phyloP scores from a whole-genome alignment of 1,284 basidiomycete genomes.

The Kalmanozyma brasiliensis region DNA sequence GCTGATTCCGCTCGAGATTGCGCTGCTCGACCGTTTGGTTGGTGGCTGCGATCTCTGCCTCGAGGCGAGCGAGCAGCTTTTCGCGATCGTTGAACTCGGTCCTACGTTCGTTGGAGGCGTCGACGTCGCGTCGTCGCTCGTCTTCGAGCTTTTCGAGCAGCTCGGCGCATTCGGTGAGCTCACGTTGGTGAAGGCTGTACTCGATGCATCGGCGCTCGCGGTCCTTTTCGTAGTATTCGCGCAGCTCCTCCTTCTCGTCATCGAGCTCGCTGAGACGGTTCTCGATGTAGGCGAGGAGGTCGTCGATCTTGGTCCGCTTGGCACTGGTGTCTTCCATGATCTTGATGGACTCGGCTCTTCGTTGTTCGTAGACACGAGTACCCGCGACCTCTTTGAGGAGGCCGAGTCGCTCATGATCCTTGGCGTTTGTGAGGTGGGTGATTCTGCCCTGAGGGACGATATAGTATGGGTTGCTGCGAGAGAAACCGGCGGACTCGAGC shows the following conservation, averaged over 20 bases:
- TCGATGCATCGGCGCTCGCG: slow-evolving; percentile 93
- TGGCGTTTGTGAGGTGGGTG: slow-evolving; percentile 94
- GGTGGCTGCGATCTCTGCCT: slow-evolving; percentile 78
- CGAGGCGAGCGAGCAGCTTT: slow-evolving; percentile 76
- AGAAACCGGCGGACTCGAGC: slow-evolving; percentile 81
- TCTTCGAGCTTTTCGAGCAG: slow-evolving; percentile 79
- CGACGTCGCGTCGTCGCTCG: slow-evolving; percentile 79
- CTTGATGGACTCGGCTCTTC: slow-evolving; percentile 87
- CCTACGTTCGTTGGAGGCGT: slow-evolving; percentile 80
- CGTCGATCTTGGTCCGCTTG: slow-evolving; percentile 89
- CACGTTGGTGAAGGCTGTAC: slow-evolving; percentile 90
- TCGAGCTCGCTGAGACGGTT: slow-evolving; percentile 89
- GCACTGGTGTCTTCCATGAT: slow-evolving; percentile 98
- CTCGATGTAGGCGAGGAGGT: slow-evolving; percentile 90
- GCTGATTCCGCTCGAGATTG: slow-evolving; percentile 76
- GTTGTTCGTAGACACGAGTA: slow-evolving; percentile 96
- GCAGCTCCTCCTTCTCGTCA: slow-evolving; percentile 96
- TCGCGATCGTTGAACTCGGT: slow-evolving; percentile 85
- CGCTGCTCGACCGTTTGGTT: slow-evolving; percentile 80
- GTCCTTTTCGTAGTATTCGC: slow-evolving; percentile 95
- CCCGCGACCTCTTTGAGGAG: slow-evolving; percentile 98
- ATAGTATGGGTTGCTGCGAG: slow-evolving; percentile 96
- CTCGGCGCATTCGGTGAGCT: slow-evolving; percentile 86
- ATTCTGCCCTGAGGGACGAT: slow-evolving; percentile 99
- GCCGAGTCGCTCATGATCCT: slow-evolving; percentile 91